phyloP scores from a whole-genome alignment of 805 yeast genomes.

The Metschnikowia continentalis region DNA sequence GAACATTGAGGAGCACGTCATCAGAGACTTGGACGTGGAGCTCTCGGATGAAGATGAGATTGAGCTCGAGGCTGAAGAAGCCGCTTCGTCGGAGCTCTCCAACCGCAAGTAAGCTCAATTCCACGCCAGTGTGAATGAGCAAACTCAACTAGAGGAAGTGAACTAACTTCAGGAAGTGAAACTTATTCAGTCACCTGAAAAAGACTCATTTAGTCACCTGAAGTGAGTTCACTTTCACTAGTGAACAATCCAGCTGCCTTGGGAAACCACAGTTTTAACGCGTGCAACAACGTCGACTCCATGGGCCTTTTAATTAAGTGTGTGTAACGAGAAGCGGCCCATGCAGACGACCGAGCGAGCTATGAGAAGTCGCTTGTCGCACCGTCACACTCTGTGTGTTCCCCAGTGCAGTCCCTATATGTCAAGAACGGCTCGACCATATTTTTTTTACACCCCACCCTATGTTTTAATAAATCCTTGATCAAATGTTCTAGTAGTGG shows the following conservation, averaged over 20 bases:
- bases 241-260: too few species aligned
- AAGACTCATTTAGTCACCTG: too few species aligned
- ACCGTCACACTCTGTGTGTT: neutral
- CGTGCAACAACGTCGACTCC: neutral
- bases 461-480: constrained; percentile 7
- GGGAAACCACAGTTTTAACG: too few species aligned
- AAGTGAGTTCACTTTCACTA: too few species aligned
- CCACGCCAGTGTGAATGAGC: neutral
- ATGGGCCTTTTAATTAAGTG: constrained; percentile 10
- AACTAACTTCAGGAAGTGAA: too few species aligned
- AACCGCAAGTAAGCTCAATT: constrained; percentile 1
- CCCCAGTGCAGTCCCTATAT: constrained; percentile 1
- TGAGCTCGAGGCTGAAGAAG: constrained; percentile 12
- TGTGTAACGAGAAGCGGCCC: constrained; percentile 4
- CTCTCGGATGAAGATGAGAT: constrained; percentile 29
- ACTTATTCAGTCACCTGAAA: too few species aligned
- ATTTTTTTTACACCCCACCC: constrained; percentile 7
- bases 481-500: neutral
- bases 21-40: constrained; percentile 50
- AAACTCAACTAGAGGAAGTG: too few species aligned
- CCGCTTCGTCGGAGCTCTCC: constrained; percentile 5
- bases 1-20: constrained; percentile 60
- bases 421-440: constrained; percentile 19
- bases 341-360: neutral
- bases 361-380: neutral